phyloP scores from a whole-genome alignment of 805 yeast species.

The Metschnikowia orientalis region DNA sequence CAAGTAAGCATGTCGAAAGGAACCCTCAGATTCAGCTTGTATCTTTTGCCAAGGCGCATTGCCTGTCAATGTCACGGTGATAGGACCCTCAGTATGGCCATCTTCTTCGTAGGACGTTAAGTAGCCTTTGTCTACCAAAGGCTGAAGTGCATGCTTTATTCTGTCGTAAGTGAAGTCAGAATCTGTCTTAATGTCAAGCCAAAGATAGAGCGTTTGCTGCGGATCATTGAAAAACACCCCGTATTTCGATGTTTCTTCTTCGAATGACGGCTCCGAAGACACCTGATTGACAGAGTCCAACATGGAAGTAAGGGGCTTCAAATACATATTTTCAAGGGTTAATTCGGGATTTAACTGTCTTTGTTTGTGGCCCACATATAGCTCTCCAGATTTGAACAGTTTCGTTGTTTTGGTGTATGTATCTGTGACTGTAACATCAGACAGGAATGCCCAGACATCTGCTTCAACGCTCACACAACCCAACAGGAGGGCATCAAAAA shows the following conservation, averaged over 20 bases:
- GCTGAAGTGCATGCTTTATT: slow-evolving; percentile 42
- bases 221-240: slow-evolving; percentile 40
- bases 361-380: slow-evolving; percentile 63
- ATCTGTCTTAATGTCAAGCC: slow-evolving; percentile 60
- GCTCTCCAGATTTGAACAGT: slow-evolving; percentile 19
- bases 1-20: slow-evolving; percentile 38
- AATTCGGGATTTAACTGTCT: slow-evolving; percentile 40
- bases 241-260: neutral
- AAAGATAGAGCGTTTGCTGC: slow-evolving; percentile 51
- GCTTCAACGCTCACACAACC: slow-evolving; percentile 63
- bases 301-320: slow-evolving; percentile 48
- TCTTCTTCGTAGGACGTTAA: slow-evolving; percentile 41
- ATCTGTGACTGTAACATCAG: slow-evolving; percentile 26
- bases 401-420: slow-evolving; percentile 25
- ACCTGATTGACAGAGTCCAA: slow-evolving; percentile 46
- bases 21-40: slow-evolving; percentile 12
- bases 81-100: slow-evolving; percentile 45
- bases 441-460: slow-evolving; percentile 54
- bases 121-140: slow-evolving; percentile 46
- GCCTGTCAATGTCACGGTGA: slow-evolving; percentile 65
- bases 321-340: slow-evolving; percentile 48
- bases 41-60: slow-evolving; percentile 47
- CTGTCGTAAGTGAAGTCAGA: slow-evolving; percentile 45
- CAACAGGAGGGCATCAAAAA: slow-evolving; percentile 51
- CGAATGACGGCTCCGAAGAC: slow-evolving; percentile 13